A percentile compares a stretch with the other conserved stretches of the same genome.
Evolutionary conservation across 1,284 basidiomycete genomes (phyloP).

Genomic region (Anthracocystis panici-leucophaei): DNA sequence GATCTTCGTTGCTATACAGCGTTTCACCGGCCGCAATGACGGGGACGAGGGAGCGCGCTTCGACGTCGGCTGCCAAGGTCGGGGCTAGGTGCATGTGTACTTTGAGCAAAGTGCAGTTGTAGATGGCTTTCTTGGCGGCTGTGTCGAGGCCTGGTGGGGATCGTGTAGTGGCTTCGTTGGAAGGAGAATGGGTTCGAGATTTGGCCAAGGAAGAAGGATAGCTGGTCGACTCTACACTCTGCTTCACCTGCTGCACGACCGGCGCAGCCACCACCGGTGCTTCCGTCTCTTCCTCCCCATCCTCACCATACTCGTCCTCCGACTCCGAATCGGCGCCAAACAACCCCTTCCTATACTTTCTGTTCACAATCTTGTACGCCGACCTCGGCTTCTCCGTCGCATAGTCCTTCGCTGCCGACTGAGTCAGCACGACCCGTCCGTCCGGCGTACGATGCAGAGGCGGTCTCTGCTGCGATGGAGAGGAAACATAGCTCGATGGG

Average conservation of each 20-base stretch:
- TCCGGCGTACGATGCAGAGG: constrained; percentile 27
- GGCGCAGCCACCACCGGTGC: not conserved
- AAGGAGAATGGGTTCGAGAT: constrained; percentile 18
- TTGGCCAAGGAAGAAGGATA: constrained; percentile 45
- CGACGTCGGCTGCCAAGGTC: constrained; percentile 22
- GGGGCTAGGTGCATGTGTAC: constrained; percentile 57
- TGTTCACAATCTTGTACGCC: constrained; percentile 18
- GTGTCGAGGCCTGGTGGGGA: constrained; percentile 45
- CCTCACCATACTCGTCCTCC: constrained; percentile 59
- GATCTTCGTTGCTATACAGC: constrained; percentile 34
- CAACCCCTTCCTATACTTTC: constrained; percentile 34
- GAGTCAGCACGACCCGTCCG: constrained; percentile 33
- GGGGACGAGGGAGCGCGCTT: constrained; percentile 27
- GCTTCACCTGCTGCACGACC: not conserved
- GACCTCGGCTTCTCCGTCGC: constrained; percentile 16
- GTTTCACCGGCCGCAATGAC: constrained; percentile 25
- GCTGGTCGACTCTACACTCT: not conserved
- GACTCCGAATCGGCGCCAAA: constrained; percentile 45
- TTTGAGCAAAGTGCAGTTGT: constrained; percentile 63
- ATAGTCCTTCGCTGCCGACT: constrained; percentile 27
- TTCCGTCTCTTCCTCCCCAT: constrained; percentile 9
- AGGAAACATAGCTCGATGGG: constrained; percentile 2
- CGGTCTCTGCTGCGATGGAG: not conserved
- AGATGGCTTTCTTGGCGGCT: constrained; percentile 56
- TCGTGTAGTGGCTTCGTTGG: constrained; percentile 7